These are phyloP conservation scores for Apiospora sp. DNA, from an alignment of 2,329 filamentous ascomycete genomes.

Conservation along the genomic window DNA sequence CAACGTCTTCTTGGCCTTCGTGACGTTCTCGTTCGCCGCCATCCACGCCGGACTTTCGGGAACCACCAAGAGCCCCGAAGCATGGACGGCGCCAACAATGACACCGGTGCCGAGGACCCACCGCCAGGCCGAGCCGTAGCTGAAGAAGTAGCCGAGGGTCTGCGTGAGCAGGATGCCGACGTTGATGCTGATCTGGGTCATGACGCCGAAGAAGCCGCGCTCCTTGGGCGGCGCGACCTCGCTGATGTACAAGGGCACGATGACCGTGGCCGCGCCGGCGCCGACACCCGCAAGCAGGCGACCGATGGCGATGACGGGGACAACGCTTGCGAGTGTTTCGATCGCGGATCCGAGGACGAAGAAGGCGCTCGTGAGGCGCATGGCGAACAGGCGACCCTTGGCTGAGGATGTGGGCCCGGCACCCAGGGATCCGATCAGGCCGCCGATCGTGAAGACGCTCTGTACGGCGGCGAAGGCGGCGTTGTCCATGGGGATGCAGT, in stretches of 20 bases:
- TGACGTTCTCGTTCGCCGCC: constrained; percentile 69
- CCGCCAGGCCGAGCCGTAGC: constrained; percentile 81
- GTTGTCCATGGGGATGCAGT: constrained; percentile 89
- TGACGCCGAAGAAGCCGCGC: constrained; percentile 80
- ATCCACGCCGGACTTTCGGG: constrained; percentile 91
- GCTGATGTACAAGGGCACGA: constrained; percentile 93
- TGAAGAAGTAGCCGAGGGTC: constrained; percentile 85
- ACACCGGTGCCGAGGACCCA: constrained; percentile 80
- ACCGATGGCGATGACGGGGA: constrained; percentile 74
- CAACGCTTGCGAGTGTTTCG: constrained; percentile 75
- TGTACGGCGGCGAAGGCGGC: constrained; percentile 85
- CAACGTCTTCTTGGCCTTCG: constrained; percentile 71
- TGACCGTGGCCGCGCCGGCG: constrained; percentile 88
- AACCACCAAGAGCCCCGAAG: constrained; percentile 74
- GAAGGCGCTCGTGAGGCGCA: constrained; percentile 79
- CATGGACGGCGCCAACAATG: constrained; percentile 71
- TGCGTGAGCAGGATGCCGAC: constrained; percentile 87
- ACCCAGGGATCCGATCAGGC: constrained; percentile 81
- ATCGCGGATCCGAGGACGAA: constrained; percentile 79
- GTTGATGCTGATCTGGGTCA: constrained; percentile 95
- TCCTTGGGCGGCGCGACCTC: constrained; percentile 82
- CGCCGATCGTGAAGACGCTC: constrained; percentile 90
- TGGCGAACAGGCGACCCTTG: constrained; percentile 77
- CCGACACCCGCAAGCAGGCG: constrained; percentile 83
- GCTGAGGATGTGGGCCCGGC: constrained; percentile 81